Base-by-base conservation (phyloP, 169 alveolate species). In the Cryptosporidium xiaoi region DNA sequence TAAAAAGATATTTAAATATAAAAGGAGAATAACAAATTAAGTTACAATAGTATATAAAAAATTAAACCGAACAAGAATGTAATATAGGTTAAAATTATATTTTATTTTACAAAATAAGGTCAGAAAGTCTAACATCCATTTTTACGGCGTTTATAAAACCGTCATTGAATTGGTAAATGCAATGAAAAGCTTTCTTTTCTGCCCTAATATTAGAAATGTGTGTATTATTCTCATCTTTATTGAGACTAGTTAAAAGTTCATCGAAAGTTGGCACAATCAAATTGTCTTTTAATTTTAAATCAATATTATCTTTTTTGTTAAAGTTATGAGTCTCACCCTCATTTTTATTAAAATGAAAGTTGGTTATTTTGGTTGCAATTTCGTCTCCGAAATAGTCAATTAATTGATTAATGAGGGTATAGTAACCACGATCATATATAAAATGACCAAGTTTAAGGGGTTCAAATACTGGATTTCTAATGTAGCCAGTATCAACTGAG, bases 111-210 rank as follows among this genome's bases (percentile, higher is more conserved):
- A 40, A 40, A 40, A 40, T 27, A 10, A 71, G 51, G 68, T 71
- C 84, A 2, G 69, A 51, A 40, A 71, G 46, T 18, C 33, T 34
- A 33, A 71, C 68, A 24, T 71, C 60, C 66, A 71, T 51, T 20
- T 55, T 51, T 10, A 71, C 84, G n/a, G 84, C 84, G 29, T 71
- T 51, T 16, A 66, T 71, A 20, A 65, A 53, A 29, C 84, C 84
- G 40, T 71, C 84, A 18, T 71, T 71, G 40, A 51, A 71, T 48
- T 51, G 31, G 55, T 71, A 71, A 31, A 40, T 40, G 48, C 48
- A 40, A 8, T 40, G 48, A 8, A 40, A 40, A 6, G 13, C 48
- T 40, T 40, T 40, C 48, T 40, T 40, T 40, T 40, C 48, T 8
- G 48, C 10, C 10, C 1, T 40, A 40, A 40, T 0, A 8, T 40